Conservation (phyloP, 306 rosid species). For the Sophora flavescens region DNA sequence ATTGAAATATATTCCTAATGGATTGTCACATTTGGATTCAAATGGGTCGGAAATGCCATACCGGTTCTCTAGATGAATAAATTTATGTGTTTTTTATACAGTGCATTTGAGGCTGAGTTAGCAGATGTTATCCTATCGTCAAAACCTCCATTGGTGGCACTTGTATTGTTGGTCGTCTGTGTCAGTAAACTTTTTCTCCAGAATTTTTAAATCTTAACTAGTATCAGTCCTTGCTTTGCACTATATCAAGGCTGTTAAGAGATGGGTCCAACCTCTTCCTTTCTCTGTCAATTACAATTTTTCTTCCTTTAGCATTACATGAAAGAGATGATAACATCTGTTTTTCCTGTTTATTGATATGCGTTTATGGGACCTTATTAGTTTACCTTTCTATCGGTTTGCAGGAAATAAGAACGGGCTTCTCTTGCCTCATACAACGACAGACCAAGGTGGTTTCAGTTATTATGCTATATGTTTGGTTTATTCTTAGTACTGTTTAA, state of each 20-base stretch:
- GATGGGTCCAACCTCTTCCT: not conserved
- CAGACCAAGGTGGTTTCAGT: constrained; percentile 74
- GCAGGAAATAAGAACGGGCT: constrained; percentile 92
- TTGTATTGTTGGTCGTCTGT: constrained; percentile 86
- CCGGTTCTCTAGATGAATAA: not conserved
- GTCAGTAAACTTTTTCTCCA: constrained; percentile 54
- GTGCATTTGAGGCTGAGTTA: constrained; percentile 78
- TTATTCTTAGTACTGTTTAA: constrained; percentile 4
- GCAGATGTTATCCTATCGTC: constrained; percentile 73
- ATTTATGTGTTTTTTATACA: constrained; percentile 32
- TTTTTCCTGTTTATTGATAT: constrained; percentile 10
- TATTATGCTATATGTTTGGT: not conserved
- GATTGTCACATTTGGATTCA: constrained; percentile 25
- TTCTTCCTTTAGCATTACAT: not conserved
- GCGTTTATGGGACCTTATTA: not conserved
- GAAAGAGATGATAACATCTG: constrained; percentile 9
- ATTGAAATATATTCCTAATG: not conserved
- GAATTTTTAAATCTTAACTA: not conserved
- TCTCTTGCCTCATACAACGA: constrained; percentile 85
- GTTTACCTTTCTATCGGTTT: constrained; percentile 15
- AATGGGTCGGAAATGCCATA: constrained; percentile 1
- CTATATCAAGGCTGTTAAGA: not conserved
- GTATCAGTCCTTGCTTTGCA: not conserved
- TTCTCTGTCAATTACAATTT: not conserved
- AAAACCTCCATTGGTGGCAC: constrained; percentile 81